Evolutionary conservation across 2,329 filamentous ascomycete species (phyloP), one percentile per base, ranked within the genome.

Genomic region (Neocucurbitaria cava): DNA sequence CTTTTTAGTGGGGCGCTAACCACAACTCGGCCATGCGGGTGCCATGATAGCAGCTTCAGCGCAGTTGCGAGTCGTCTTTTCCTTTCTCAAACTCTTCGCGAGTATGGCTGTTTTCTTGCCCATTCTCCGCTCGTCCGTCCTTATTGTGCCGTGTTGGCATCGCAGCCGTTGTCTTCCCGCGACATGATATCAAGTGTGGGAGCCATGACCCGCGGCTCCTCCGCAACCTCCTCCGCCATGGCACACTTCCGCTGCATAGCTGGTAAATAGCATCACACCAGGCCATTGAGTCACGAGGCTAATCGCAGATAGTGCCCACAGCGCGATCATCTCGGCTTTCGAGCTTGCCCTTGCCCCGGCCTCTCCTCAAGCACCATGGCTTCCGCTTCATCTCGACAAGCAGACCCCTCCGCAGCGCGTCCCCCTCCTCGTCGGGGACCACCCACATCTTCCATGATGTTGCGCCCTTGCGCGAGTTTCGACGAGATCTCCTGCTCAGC

Each of bases 361-460:
- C 46, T 48, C 26, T 18, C 20, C 24, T 21, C 17, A 26, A 31
- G 20, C 35, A 49, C 41, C 49, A 59, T 56, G 54, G 52, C 51
- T 47, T 58, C 28, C 68, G 68, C 36, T 56, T 38, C 44, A 43
- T 72, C 30, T 67, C 65, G 20, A 52, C 59, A 13, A 64, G 62
- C 33, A 30, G 60, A 26, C 47, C 59, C 21, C 58, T 61, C 30
- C 58, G 59, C 49, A 65, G 47, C 55, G 46, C 67, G 4, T 58
- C 63, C 1, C 47, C 59, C 42, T 62, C 66, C 45, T 38, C 58
- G 5, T 30, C 62, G 3, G 47, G 62, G 3, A 89, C 92, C 61
- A 89, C 92, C 61, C 85, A 85, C 56, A 77, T 97, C 67, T 89
- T 96, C 73, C 90, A 91, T 66, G 85, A 91, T 74, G 87, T 95